Evolutionary conservation across 257 asterid genomes (phyloP).

Genomic region (Schizonepeta tenuifolia): DNA sequence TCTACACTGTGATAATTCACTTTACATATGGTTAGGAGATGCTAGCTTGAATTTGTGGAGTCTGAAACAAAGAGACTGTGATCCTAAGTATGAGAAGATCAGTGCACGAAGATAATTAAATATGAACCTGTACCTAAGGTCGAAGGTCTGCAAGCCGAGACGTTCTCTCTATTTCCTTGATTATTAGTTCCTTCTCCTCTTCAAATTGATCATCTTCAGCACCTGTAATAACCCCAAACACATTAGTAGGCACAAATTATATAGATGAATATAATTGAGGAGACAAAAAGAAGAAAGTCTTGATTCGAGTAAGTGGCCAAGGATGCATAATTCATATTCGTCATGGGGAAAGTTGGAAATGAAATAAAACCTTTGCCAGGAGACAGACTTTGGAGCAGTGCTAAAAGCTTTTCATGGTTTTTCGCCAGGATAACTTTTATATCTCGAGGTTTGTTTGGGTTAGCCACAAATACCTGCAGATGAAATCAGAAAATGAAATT

Average conservation of each 20-base stretch:
- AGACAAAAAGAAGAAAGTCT: constrained; percentile 1
- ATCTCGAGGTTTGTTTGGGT: constrained; percentile 95
- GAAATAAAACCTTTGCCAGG: constrained; percentile 72
- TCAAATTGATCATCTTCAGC: constrained; percentile 93
- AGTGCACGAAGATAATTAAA: constrained; percentile 12
- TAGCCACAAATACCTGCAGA: constrained; percentile 92
- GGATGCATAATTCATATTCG: background rate
- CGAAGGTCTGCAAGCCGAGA: constrained; percentile 62
- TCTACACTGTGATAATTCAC: constrained; percentile 28
- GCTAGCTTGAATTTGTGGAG: constrained; percentile 26
- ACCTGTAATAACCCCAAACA: constrained; percentile 51
- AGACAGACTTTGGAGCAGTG: constrained; percentile 69
- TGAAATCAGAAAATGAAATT: constrained; percentile 17
- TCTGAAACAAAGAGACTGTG: constrained; percentile 15
- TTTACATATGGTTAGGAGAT: constrained; percentile 25
- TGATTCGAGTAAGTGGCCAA: constrained; percentile 1
- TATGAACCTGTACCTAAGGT: constrained; percentile 46
- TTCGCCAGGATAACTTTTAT: constrained; percentile 79
- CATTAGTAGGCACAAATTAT: constrained; percentile 14
- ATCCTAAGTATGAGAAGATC: constrained; percentile 6
- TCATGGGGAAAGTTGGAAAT: background rate
- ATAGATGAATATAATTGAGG: constrained; percentile 6
- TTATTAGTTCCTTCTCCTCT: constrained; percentile 86
- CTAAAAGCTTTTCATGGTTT: constrained; percentile 81
- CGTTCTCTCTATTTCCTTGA: constrained; percentile 85